A percentile compares a stretch with the other conserved stretches of the same genome.
Evolutionary conservation across 805 yeast genomes (phyloP).

Genomic region (Candida yuanshanica): DNA sequence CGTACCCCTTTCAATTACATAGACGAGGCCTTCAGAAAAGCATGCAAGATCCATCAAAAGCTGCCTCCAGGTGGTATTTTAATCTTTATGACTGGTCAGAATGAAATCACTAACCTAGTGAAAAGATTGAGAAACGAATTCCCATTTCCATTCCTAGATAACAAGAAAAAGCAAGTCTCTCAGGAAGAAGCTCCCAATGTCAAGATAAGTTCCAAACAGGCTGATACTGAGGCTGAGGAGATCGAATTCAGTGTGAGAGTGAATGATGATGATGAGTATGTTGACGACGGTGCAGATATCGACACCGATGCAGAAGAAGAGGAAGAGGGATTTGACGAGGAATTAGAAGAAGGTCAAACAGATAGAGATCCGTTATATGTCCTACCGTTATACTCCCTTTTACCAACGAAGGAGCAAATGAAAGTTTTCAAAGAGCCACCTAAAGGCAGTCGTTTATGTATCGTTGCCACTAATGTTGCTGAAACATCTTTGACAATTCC

Average conservation of each 20-base stretch:
- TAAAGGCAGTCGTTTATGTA: constrained; percentile 76
- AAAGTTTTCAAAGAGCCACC: constrained; percentile 87
- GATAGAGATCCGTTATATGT: constrained; percentile 80
- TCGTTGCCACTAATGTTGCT: constrained; percentile 96
- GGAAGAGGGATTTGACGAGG: constrained; percentile 64
- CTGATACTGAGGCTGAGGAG: constrained; percentile 82
- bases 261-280: constrained; percentile 27
- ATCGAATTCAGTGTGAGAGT: constrained; percentile 61
- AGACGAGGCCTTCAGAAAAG: constrained; percentile 80
- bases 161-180: constrained; percentile 21
- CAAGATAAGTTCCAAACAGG: constrained; percentile 49
- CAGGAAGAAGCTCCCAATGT: constrained; percentile 37
- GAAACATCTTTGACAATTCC: constrained; percentile 97
- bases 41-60: constrained; percentile 78
- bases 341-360: constrained; percentile 63
- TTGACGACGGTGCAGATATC: constrained; percentile 32
- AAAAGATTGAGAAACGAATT: constrained; percentile 62
- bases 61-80: constrained; percentile 94
- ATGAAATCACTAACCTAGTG: constrained; percentile 78
- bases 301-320: constrained; percentile 37
- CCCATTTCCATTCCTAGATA: constrained; percentile 40
- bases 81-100: constrained; percentile 90
- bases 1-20: constrained; percentile 73
- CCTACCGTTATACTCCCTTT: constrained; percentile 82
- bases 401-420: constrained; percentile 95